Evolutionary conservation across 768 basidiomycete species (phyloP).

Genomic region (Filobasidium wieringae): DNA sequence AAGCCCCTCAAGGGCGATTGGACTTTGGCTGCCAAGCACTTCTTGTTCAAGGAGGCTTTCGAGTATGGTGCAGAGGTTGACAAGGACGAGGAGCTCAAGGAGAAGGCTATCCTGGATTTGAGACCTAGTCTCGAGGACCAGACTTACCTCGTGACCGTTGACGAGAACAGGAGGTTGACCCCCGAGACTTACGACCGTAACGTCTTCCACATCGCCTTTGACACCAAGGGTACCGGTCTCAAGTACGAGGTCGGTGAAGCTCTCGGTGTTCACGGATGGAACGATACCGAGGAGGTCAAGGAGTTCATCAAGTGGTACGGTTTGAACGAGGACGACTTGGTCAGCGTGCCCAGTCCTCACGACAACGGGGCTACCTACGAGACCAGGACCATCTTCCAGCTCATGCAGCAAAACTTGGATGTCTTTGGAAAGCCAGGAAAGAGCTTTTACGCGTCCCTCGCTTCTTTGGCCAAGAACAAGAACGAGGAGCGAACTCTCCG

Average conservation of each 20-base stretch:
- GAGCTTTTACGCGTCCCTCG: constrained; percentile 82
- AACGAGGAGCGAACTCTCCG: constrained; percentile 67
- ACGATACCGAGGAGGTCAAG: constrained; percentile 72
- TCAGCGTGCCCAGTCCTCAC: constrained; percentile 63
- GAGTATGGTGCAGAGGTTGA: constrained; percentile 36
- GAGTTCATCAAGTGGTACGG: constrained; percentile 91
- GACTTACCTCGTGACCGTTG: constrained; percentile 85
- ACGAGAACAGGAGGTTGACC: constrained; percentile 86
- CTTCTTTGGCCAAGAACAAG: constrained; percentile 56
- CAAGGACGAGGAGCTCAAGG: constrained; percentile 41
- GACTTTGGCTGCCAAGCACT: constrained; percentile 43
- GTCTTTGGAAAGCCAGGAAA: constrained; percentile 92
- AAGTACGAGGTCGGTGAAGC: constrained; percentile 95
- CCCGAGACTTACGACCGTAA: constrained; percentile 94
- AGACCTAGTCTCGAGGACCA: constrained; percentile 79
- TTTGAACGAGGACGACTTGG: constrained; percentile 60
- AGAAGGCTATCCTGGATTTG: constrained; percentile 54
- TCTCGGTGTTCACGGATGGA: constrained; percentile 94
- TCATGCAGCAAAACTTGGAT: constrained; percentile 90
- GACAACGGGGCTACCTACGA: constrained; percentile 56
- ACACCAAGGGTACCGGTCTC: constrained; percentile 79
- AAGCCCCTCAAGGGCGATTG: constrained; percentile 75
- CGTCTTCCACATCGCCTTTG: constrained; percentile 96
- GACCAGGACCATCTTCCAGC: constrained; percentile 88
- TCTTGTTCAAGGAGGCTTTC: constrained; percentile 77